Conservation (phyloP, 1,284 basidiomycete species). For the Cryptococcus floricola region DNA sequence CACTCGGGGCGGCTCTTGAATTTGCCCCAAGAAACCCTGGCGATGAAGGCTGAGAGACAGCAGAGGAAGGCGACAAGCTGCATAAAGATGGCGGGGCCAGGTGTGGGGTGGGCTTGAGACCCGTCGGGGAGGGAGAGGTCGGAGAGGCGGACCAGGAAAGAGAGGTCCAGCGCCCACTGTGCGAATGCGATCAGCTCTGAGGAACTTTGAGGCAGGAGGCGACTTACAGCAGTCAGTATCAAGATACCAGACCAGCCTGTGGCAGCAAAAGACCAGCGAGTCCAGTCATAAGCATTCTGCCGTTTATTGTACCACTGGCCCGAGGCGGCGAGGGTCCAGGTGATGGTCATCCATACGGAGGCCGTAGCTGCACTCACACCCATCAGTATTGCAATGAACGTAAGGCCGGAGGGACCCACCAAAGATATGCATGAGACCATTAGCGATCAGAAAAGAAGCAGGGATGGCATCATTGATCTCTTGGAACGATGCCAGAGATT, state of each 20-base stretch:
- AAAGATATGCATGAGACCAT: slow-evolving; percentile 27
- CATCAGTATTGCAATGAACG: neutral
- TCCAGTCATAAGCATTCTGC: slow-evolving; percentile 21
- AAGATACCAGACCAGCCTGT: slow-evolving; percentile 17
- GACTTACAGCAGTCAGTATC: slow-evolving; percentile 25
- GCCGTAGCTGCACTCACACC: slow-evolving; percentile 11
- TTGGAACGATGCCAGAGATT: slow-evolving; percentile 6
- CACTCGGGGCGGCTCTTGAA: slow-evolving; percentile 24
- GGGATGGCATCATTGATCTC: slow-evolving; percentile 11
- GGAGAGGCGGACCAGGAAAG: slow-evolving; percentile 13
- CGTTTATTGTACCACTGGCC: slow-evolving; percentile 23
- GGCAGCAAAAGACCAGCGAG: slow-evolving; percentile 18
- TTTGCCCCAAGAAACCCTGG: slow-evolving; percentile 16
- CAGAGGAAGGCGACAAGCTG: slow-evolving; percentile 26
- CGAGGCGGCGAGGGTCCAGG: slow-evolving; percentile 26
- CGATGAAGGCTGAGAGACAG: slow-evolving; percentile 13
- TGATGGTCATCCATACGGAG: slow-evolving; percentile 17
- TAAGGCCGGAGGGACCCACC: slow-evolving; percentile 17
- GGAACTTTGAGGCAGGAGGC: neutral
- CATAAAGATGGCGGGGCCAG: slow-evolving; percentile 31
- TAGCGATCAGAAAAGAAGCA: slow-evolving; percentile 20
- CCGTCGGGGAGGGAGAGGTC: slow-evolving; percentile 7
- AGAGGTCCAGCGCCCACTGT: slow-evolving; percentile 24
- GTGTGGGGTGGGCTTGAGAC: slow-evolving; percentile 11
- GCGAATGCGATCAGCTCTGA: neutral